Evolutionary conservation across 2,329 filamentous ascomycete species (phyloP).

Genomic region (Aspergillus vadensis): DNA sequence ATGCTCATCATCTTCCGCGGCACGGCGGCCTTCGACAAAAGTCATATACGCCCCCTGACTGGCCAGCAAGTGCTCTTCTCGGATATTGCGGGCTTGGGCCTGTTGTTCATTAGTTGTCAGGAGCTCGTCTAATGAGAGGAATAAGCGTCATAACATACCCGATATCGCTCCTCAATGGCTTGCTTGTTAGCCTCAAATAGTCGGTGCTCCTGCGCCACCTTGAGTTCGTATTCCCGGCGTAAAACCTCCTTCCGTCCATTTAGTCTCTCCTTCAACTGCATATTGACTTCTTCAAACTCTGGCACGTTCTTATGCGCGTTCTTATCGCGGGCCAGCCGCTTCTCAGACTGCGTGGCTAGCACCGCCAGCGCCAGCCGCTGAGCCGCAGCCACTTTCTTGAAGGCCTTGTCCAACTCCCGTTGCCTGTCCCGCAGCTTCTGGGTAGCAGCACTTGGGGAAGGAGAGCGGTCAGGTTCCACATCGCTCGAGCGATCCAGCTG

Average conservation of each 20-base stretch:
- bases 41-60: slow-evolving; percentile 44
- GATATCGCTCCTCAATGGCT: slow-evolving; percentile 36
- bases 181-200: slow-evolving; percentile 35
- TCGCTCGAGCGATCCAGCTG: slow-evolving; percentile 34
- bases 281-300: slow-evolving; percentile 41
- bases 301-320: slow-evolving; percentile 43
- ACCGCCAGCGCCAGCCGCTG: slow-evolving; percentile 45
- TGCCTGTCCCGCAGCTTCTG: slow-evolving; percentile 45
- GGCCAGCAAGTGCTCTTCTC: slow-evolving; percentile 44
- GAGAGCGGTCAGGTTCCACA: slow-evolving; percentile 34
- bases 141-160: slow-evolving; percentile 25
- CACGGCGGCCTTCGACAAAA: slow-evolving; percentile 41
- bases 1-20: slow-evolving; percentile 45
- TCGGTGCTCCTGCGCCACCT: slow-evolving; percentile 33
- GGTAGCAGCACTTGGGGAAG: slow-evolving; percentile 39
- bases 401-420: slow-evolving; percentile 45
- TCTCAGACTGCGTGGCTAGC: slow-evolving; percentile 42
- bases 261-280: slow-evolving; percentile 32
- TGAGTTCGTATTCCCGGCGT: slow-evolving; percentile 36
- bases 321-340: slow-evolving; percentile 43
- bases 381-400: slow-evolving; percentile 44
- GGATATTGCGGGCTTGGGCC: slow-evolving; percentile 25
- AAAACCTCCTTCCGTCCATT: slow-evolving; percentile 32
- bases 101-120: not conserved
- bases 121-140: not conserved